Percentiles rank a stretch among this genome's conserved stretches.
Conservation (phyloP, 805 yeast genomes). For the Spathaspora boniae region DNA sequence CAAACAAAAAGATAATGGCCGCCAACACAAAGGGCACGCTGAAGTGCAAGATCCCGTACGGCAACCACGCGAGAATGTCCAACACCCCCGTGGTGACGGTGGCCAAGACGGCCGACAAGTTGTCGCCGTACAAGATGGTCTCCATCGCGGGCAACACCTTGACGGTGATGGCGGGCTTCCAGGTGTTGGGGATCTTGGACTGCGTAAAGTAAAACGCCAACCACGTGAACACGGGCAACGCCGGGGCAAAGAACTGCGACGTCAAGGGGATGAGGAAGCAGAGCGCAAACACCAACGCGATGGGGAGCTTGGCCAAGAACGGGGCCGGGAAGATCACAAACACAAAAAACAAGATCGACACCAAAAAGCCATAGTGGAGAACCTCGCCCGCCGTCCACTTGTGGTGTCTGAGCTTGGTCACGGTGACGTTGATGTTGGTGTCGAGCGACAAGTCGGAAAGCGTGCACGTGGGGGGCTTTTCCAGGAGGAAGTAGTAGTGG, state of each 20-base stretch:
- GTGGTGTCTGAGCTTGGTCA: slow-evolving; percentile 40
- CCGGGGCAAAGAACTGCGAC: slow-evolving; percentile 79
- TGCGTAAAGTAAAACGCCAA: slow-evolving; percentile 76
- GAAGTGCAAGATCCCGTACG: slow-evolving; percentile 89
- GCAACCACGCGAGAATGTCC: slow-evolving; percentile 92
- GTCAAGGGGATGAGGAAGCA: slow-evolving; percentile 68
- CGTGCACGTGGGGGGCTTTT: slow-evolving; percentile 46
- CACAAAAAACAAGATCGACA: slow-evolving; percentile 54
- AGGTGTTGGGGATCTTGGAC: slow-evolving; percentile 63
- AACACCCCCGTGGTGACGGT: slow-evolving; percentile 59
- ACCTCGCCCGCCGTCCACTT: slow-evolving; percentile 47
- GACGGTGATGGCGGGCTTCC: slow-evolving; percentile 88
- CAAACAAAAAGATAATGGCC: slow-evolving; percentile 72
- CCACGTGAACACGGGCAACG: slow-evolving; percentile 84
- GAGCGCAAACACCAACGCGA: slow-evolving; percentile 38
- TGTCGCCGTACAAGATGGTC: slow-evolving; percentile 88
- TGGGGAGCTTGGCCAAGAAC: slow-evolving; percentile 39
- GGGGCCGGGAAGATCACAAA: slow-evolving; percentile 56
- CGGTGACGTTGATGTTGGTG: slow-evolving; percentile 40
- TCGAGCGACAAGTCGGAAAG: slow-evolving; percentile 51
- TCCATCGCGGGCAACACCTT: slow-evolving; percentile 88
- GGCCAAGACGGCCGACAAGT: slow-evolving; percentile 79
- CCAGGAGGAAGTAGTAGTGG: slow-evolving; percentile 51
- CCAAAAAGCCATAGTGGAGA: slow-evolving; percentile 47
- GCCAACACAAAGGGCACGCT: slow-evolving; percentile 90